Base-by-base conservation (phyloP, 345 rosid genomes). In the Xanthoceras sorbifolium region DNA sequence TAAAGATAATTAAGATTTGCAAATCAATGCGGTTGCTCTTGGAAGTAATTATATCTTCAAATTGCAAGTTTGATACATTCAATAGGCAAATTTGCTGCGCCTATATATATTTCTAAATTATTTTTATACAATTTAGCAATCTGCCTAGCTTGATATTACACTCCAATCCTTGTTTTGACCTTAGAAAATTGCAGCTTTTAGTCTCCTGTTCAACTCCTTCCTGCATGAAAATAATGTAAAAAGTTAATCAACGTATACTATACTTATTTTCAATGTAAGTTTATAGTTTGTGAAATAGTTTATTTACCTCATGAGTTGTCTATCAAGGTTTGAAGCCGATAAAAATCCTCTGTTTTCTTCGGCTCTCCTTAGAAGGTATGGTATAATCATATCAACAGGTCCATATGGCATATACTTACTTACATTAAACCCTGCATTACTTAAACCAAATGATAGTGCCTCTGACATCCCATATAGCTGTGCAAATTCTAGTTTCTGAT, bases 381-480 rank as follows among this genome's bases (percentile, higher is more conserved):
- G 99, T 29, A 96, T 86, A 1, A 92, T 94, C 67, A 74, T 84
- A 5, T 84, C 97, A 1, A 96, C 83, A 0, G 92, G 89, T 52
- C 98, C 99, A 23, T 80, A 96, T 0, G 99, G 98, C 90, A 91
- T 87, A 76, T 93, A 96, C 75, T 96, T 95, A 81, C 98, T 92
- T 5, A 95, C 97, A 55, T 82, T 88, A 83, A 95, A 92, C 72
- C 99, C 99, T 10, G 94, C 97, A 72, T 90, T 92, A 79, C 80
- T 87, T 75, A 93, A 76, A 9, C 94, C 92, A n/a, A 83, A 88
- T 3, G 98, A 93, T 68, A 90, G 82, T 5, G 93, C 89, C 25
- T 95, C 98, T 0, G 97, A 84, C 98, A 95, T 95, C 29, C 99
- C 99, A 18, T 92, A 90, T 1, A 95, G 80, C 82, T 95, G 99